Evolutionary conservation across 2,329 filamentous ascomycete species (phyloP), one percentile per base, ranked within the genome.

Genomic region (Graphilbum ipis-grandicollis): DNA sequence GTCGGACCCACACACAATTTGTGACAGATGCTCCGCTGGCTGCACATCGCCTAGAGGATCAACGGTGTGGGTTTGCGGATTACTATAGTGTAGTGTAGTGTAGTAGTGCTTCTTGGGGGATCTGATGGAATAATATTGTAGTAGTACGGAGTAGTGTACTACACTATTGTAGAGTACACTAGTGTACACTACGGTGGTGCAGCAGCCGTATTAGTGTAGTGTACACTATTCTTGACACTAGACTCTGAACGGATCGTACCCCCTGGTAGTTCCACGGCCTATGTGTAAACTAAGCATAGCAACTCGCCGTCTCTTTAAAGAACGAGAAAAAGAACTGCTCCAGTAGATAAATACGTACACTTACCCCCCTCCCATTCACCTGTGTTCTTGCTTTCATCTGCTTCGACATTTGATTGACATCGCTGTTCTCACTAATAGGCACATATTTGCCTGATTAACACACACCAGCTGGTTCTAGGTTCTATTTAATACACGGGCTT

Each of bases 1-100:
- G n/a, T n/a, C n/a, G n/a, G 63, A 59, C 61, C 63, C 63, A 66
- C 63, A 55, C 54, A 56, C 56, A 65, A 63, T 65, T 64, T 66
- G 62, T 66, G 62, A 67, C 62, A 66, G 57, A 57, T 62, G 37
- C 54, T 56, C 52, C 53, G 42, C 51, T 58, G 54, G 56, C 51
- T 32, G 42, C 40, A 39, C 54, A 55, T 57, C 48, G 53, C 50
- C 51, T 56, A 28, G 55, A 57, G 63, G 61, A 66, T 65, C 63
- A 63, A 53, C 56, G 51, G 52, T 43, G 41, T 46, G 23, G 23
- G 12, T 25, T 25, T 25, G 23, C 12, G 42, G 44, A 39, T 42
- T 39, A 23, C 33, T n/a, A n/a, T n/a, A n/a, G n/a, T n/a, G n/a
- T n/a, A n/a, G n/a, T n/a, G n/a, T n/a, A n/a, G 19, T 41, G 33